Conservation (phyloP, 768 basidiomycete species). For the Mycena capillaripes region DNA sequence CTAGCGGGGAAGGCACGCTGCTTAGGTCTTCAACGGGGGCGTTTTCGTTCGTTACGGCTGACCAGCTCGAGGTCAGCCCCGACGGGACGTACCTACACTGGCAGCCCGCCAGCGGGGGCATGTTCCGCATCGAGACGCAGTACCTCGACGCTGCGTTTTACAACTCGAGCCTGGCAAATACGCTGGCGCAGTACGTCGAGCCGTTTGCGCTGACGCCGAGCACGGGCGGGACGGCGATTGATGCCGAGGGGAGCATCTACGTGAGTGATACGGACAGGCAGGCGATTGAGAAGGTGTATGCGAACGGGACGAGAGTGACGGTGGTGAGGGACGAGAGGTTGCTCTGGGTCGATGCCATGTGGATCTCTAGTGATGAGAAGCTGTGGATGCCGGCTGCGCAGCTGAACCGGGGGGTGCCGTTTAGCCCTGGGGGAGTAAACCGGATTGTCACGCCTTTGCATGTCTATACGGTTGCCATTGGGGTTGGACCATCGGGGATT, state of each 20-base stretch:
- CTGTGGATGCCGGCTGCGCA: slow-evolving; percentile 17
- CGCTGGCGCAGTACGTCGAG: slow-evolving; percentile 15
- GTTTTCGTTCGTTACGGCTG: slow-evolving; percentile 6
- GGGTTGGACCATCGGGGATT: slow-evolving; percentile 15
- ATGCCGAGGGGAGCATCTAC: slow-evolving; percentile 15
- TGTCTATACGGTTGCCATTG: slow-evolving; percentile 13
- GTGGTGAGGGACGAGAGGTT: slow-evolving; percentile 17
- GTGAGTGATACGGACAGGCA: slow-evolving; percentile 14
- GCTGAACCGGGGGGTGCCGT: slow-evolving; percentile 15
- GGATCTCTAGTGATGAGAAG: slow-evolving; percentile 16
- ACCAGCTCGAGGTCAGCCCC: slow-evolving; percentile 17
- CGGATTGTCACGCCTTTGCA: slow-evolving; percentile 13
- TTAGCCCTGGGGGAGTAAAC: slow-evolving; percentile 16
- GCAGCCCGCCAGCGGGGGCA: slow-evolving; percentile 12
- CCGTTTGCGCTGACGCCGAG: slow-evolving; percentile 16
- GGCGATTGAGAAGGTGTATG: slow-evolving; percentile 15
- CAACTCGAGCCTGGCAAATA: slow-evolving; percentile 17
- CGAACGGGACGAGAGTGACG: slow-evolving; percentile 17
- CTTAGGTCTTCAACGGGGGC: slow-evolving; percentile 13
- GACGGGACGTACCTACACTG: slow-evolving; percentile 11
- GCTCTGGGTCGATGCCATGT: slow-evolving; percentile 17
- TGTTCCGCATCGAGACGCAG: slow-evolving; percentile 17
- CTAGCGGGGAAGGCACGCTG: slow-evolving; percentile 16
- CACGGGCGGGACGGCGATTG: slow-evolving; percentile 13
- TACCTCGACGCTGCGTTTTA: slow-evolving; percentile 17